Evolutionary conservation across 2,329 filamentous ascomycete species (phyloP).

Genomic region (Neurospora crassa): DNA sequence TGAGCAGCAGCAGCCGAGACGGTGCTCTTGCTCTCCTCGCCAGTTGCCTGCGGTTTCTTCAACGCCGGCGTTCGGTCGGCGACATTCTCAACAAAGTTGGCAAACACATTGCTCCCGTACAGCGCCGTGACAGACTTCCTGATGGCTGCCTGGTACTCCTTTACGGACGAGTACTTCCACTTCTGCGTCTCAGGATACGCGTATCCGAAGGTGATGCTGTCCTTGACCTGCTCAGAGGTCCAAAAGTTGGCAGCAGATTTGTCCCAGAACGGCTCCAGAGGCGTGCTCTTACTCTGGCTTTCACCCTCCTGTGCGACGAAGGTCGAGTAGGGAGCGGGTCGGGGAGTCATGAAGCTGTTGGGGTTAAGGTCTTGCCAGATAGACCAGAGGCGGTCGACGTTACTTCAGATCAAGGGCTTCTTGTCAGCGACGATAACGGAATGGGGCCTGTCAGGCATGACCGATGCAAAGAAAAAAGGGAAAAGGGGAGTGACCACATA

Average conservation of each 20-base stretch:
- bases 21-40: not conserved
- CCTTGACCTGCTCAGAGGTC: constrained; percentile 20
- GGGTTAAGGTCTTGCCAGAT: constrained; percentile 39
- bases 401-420: constrained; percentile 22
- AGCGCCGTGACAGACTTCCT: constrained; percentile 10
- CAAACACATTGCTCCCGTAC: constrained; percentile 16
- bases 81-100: constrained; percentile 12
- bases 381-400: constrained; percentile 57
- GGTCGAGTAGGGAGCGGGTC: constrained; percentile 19
- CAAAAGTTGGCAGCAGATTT: constrained; percentile 19
- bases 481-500: constrained; percentile 22
- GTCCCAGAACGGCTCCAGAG: constrained; percentile 23
- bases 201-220: constrained; percentile 19
- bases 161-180: constrained; percentile 12
- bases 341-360: constrained; percentile 22
- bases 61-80: not conserved
- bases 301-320: constrained; percentile 17
- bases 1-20: not conserved
- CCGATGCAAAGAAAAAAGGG: not conserved
- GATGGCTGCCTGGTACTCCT: constrained; percentile 15
- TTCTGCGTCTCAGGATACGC: constrained; percentile 21
- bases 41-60: not conserved
- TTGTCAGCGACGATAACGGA: too few relatives aligned
- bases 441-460: not conserved
- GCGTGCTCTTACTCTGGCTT: constrained; percentile 11